Evolutionary conservation across 2,329 filamentous ascomycete species (phyloP), one percentile per base, ranked within the genome.

Genomic region (Phoma herbarum): DNA sequence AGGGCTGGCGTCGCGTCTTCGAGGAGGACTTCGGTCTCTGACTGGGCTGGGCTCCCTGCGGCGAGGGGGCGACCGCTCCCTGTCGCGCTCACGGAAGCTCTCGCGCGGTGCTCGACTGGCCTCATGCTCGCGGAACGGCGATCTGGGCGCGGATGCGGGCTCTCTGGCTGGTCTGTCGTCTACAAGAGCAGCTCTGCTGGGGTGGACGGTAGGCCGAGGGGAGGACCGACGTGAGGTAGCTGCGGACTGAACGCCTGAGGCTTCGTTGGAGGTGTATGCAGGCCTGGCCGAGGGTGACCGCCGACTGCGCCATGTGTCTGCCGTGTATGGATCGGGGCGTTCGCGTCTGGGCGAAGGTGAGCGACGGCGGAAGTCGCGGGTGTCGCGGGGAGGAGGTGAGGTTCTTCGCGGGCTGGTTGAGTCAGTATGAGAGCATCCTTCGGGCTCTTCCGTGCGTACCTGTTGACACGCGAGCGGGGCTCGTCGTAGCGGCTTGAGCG

Each of bases 141-240:
- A 76, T 45, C 68, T 68, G 33, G 67, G 75, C 23, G 71, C 71
- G 22, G 70, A 77, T 25, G 70, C 64, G 55, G 74, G 63, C 18
- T 74, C 67, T 60, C 78, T 64, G 16, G 47, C 45, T 23, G 63
- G 47, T 23, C 62, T 60, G 2, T 71, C 68, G 14, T 70, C 68
- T 52, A 78, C 71, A 18, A 81, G 68, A 46, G 78, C 80, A 48
- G 80, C 70, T 64, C 84, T 81, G 63, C 86, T 87, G 16, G 82
- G 81, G 66, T 86, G 84, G 14, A 84, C 75, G 12, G 79, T 74
- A 25, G 79, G 84, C 7, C 56, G 56, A 16, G 87, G 87, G 6
- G 87, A 89, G 9, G 87, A 88, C 47, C 85, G 81, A 56, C 86
- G 83, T 22, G 87, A 89, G 28, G 84, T 86, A 20, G 81, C 75